Base-by-base conservation (phyloP, 2,329 filamentous ascomycete species). In the Dissoconium aciculare region DNA sequence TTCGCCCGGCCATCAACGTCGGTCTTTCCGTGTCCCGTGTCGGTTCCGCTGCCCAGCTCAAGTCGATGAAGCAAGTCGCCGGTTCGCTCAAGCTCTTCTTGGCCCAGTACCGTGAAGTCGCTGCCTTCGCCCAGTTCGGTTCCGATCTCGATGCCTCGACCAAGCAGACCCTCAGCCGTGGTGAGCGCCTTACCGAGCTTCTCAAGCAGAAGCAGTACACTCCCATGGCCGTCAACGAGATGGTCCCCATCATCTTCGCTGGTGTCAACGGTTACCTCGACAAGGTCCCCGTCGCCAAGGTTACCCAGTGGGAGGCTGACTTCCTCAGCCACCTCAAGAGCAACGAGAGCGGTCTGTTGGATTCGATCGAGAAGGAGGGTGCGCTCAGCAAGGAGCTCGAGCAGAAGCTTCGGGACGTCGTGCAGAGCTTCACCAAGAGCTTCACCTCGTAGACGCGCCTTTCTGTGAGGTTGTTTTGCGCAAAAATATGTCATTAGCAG, bases 21-120 rank as follows among this genome's bases (percentile, higher is more conserved):
- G 89, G 89, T 89, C 82, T 98, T 53, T 98, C 89, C 55, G 89
- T 98, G 53, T 98, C 89, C 51, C 89, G 89, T 82, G 89, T 98
- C 78, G 89, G 89, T 62, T 98, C 89, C 57, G 83, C 89, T 62
- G 89, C 89, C 60, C 89, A 98, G 75, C 75, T 95, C 64, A 98
- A 95, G 82, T 85, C 89, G 68, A 98, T 98, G 89, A 98, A 98
- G 78, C 89, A 98, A 74, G 89, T 98, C 54, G 89, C 89, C 57
- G 89, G 89, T 75, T 95, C 87, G 51, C 73, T 98, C 59, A 98
- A 98, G 78, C 84, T 98, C 53, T 98, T 95, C 84, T 82, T 98
- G 80, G 89, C 89, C 55, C 89, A 98, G 71, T 98, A 98, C 77
- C 89, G 89, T 89, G 89, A 98, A 67, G 89, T 98, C 44, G 89